A percentile compares a stretch with the other conserved stretches of the same genome.
These are phyloP conservation scores for Cercospora sp. DNA, from an alignment of 2,329 filamentous ascomycete species.

Conservation along the genomic window DNA sequence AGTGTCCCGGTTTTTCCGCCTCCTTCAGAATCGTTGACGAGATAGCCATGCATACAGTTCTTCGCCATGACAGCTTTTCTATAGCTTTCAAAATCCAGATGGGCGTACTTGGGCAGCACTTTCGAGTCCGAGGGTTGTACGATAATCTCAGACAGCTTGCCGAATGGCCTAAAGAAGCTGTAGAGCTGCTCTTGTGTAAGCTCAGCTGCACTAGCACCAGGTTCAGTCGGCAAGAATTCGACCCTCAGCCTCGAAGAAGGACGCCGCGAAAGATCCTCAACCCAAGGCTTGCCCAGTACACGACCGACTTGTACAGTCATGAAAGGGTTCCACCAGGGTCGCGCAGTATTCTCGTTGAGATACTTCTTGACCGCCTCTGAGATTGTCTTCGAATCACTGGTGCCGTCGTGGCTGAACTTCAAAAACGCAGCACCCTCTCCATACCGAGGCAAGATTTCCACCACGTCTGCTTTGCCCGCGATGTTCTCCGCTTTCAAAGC, in stretches of 20 bases:
- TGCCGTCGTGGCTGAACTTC: conserved; percentile 68
- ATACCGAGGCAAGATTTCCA: conserved; percentile 77
- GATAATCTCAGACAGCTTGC: conserved; percentile 83
- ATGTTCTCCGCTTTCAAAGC: conserved; percentile 34
- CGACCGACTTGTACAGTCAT: conserved; percentile 67
- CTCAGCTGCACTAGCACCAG: conserved; percentile 72
- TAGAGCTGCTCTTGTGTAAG: conserved; percentile 85
- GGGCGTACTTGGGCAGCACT: conserved; percentile 74
- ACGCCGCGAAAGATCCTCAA: conserved; percentile 85
- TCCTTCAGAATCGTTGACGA: conserved; percentile 65
- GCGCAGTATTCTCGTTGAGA: conserved; percentile 69
- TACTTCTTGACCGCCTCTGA: conserved; percentile 63
- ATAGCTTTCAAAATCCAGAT: conserved; percentile 71
- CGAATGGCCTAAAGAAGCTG: conserved; percentile 82
- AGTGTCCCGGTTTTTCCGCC: conserved; percentile 75
- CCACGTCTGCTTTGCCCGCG: conserved; percentile 60
- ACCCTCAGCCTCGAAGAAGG: conserved; percentile 75
- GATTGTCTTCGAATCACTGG: conserved; percentile 54
- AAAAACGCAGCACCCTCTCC: conserved; percentile 94
- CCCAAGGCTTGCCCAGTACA: conserved; percentile 85
- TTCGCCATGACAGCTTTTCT: conserved; percentile 82
- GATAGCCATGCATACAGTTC: conserved; percentile 87
- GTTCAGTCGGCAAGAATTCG: conserved; percentile 75
- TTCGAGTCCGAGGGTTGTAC: conserved; percentile 86
- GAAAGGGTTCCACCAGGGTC: conserved; percentile 89